Evolutionary conservation across 306 rosid genomes (phyloP).

Genomic region (Medicago arabica): DNA sequence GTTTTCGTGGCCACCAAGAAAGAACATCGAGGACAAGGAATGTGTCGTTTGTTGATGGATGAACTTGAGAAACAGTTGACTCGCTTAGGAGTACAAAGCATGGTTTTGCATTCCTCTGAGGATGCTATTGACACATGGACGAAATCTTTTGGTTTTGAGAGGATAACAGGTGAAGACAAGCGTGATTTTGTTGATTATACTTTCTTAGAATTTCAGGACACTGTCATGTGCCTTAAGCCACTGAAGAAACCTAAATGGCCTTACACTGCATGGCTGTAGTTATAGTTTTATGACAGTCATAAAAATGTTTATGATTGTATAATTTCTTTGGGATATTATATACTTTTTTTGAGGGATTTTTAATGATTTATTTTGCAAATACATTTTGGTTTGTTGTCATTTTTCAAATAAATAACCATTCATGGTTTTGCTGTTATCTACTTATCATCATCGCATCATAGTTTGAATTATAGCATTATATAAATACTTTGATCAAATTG

Average conservation of each 20-base stretch:
- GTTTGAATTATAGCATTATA: no score
- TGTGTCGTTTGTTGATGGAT: slow-evolving; percentile 64
- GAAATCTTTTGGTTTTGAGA: slow-evolving; percentile 56
- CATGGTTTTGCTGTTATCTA: neutral
- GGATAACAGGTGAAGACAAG: slow-evolving; percentile 48
- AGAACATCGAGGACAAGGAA: slow-evolving; percentile 53
- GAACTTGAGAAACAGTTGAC: slow-evolving; percentile 60
- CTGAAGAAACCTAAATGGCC: neutral
- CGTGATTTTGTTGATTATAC: slow-evolving; percentile 27
- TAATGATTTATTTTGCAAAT: no score
- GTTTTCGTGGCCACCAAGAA: slow-evolving; percentile 69
- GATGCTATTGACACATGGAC: slow-evolving; percentile 58
- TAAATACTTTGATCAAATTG: no score
- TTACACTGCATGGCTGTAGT: neutral
- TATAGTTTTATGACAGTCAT: neutral
- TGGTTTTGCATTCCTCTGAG: slow-evolving; percentile 60
- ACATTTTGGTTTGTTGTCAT: neutral
- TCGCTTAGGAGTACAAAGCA: slow-evolving; percentile 57
- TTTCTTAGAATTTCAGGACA: slow-evolving; percentile 54
- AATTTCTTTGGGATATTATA: neutral
- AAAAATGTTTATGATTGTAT: neutral
- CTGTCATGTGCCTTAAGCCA: slow-evolving; percentile 62
- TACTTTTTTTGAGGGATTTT: no score
- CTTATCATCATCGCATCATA: no score
- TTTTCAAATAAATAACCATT: neutral